These are phyloP conservation scores for Dunaliella sp. DNA, from an alignment of 139 green algal species.

Conservation along the genomic window DNA sequence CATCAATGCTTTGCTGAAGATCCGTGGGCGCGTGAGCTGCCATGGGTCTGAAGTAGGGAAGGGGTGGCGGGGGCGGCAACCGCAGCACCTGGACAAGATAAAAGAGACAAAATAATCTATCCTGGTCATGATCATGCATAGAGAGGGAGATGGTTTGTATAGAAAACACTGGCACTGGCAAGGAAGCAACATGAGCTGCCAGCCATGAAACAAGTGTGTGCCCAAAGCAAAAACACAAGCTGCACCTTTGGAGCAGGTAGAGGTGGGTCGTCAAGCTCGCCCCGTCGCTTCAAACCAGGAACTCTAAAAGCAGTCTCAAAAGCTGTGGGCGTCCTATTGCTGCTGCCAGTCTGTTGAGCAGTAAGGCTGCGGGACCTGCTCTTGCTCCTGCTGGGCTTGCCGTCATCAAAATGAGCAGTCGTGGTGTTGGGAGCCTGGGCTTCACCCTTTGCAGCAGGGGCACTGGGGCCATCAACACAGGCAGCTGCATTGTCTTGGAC, in stretches of 20 bases:
- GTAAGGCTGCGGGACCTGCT: background rate
- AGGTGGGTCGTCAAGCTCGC: background rate
- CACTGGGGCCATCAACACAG: background rate
- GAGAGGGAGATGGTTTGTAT: too few relatives aligned
- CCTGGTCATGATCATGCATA: too few relatives aligned
- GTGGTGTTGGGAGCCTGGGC: background rate
- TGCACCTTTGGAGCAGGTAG: background rate
- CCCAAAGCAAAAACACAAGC: too few relatives aligned
- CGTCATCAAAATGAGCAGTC: background rate
- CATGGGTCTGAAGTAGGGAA: background rate
- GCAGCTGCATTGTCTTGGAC: too few relatives aligned
- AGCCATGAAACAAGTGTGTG: too few relatives aligned
- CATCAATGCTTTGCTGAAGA: background rate
- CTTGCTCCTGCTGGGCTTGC: background rate
- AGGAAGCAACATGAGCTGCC: too few relatives aligned
- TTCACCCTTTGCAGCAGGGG: too few relatives aligned
- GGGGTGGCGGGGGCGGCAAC: background rate
- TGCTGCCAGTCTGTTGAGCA: background rate
- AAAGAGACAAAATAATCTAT: too few relatives aligned
- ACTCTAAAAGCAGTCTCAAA: background rate
- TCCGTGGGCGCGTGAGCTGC: background rate
- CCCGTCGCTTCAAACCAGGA: background rate
- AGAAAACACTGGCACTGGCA: too few relatives aligned
- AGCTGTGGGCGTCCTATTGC: background rate
- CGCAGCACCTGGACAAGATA: background rate